phyloP scores from a whole-genome alignment of 805 yeast genomes.

The Metschnikowia lochheadii region DNA sequence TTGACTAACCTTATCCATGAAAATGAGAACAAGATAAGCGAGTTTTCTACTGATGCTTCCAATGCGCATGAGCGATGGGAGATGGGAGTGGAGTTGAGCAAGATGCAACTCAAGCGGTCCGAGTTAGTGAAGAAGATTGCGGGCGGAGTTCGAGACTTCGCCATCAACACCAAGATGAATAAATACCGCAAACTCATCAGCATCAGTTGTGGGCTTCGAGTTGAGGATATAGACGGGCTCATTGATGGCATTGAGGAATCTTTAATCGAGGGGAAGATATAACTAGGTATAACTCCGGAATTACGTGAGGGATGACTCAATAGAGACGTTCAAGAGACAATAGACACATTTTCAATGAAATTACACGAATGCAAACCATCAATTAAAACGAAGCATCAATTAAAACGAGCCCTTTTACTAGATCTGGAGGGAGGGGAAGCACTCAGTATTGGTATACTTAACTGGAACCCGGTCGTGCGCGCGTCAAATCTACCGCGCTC shows the following conservation, averaged over 20 bases:
- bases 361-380: background rate
- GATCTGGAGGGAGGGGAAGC: too few relatives aligned
- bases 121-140: slow-evolving; percentile 45
- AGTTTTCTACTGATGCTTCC: background rate
- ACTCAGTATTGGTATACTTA: too few relatives aligned
- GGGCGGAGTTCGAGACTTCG: slow-evolving; percentile 39
- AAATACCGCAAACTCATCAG: slow-evolving; percentile 79
- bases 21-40: slow-evolving; percentile 20
- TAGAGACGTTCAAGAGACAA: background rate
- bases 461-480: background rate
- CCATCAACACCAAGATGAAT: slow-evolving; percentile 52
- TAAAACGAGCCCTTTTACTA: background rate
- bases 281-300: background rate
- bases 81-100: slow-evolving; percentile 33
- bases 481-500: background rate
- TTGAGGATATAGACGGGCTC: slow-evolving; percentile 76
- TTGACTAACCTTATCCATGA: slow-evolving; percentile 41
- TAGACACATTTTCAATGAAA: background rate
- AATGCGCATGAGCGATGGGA: slow-evolving; percentile 6
- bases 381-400: background rate
- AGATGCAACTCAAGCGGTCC: slow-evolving; percentile 50
- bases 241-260: slow-evolving; percentile 62
- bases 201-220: slow-evolving; percentile 68
- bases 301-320: background rate
- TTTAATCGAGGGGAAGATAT: slow-evolving; percentile 11